Conservation (phyloP, 2,329 filamentous ascomycete species). For the Tolypocladium endophyticum region DNA sequence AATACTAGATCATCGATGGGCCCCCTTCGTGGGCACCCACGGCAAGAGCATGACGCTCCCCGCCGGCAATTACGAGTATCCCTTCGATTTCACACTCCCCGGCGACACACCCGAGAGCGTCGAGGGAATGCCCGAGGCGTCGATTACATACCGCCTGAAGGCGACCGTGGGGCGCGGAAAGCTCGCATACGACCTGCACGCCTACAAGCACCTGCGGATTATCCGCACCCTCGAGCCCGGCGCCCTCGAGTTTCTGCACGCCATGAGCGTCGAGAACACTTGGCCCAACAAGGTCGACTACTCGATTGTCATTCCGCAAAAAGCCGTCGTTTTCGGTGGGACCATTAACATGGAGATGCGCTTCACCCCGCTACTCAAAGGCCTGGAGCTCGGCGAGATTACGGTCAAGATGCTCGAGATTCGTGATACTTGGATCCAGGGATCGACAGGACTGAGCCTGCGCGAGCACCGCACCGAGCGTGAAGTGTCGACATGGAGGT, state of each 20-base stretch:
- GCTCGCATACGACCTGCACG: constrained; percentile 75
- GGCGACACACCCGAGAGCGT: constrained; percentile 74
- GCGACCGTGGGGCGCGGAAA: constrained; percentile 81
- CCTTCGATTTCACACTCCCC: constrained; percentile 64
- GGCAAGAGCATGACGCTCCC: constrained; percentile 49
- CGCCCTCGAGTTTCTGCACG: constrained; percentile 69
- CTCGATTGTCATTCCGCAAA: constrained; percentile 84
- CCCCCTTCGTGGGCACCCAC: constrained; percentile 48
- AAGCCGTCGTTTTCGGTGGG: constrained; percentile 91
- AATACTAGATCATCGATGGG: constrained; percentile 61
- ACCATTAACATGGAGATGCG: constrained; percentile 74
- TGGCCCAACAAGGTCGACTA: constrained; percentile 98
- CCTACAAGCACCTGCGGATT: constrained; percentile 68
- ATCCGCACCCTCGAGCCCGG: constrained; percentile 68
- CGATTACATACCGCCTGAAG: constrained; percentile 83
- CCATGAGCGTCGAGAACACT: constrained; percentile 92
- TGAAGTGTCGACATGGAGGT: constrained; percentile 50
- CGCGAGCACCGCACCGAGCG: constrained; percentile 54
- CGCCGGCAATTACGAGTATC: constrained; percentile 75
- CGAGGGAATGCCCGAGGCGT: constrained; percentile 77
- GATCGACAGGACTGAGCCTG: constrained; percentile 31
- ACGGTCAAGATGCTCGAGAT: constrained; percentile 71
- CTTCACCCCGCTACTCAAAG: constrained; percentile 81
- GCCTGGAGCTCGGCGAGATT: constrained; percentile 74
- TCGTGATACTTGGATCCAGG: constrained; percentile 53